phyloP scores from a whole-genome alignment of 2,329 filamentous ascomycete genomes.

The Sporothrix variecibatus region DNA sequence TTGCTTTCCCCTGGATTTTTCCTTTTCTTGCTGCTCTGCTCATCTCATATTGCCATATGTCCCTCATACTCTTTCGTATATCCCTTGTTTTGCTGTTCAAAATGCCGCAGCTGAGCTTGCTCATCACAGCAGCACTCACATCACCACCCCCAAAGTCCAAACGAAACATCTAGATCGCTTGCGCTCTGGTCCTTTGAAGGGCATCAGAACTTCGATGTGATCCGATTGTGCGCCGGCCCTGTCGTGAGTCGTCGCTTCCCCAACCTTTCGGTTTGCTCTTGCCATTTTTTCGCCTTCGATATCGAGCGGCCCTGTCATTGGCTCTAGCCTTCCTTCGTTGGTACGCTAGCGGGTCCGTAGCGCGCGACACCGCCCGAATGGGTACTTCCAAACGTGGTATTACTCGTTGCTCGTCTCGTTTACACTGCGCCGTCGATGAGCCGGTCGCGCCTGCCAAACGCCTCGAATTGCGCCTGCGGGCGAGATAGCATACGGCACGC shows the following conservation, averaged over 20 bases:
- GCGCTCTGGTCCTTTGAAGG: background rate
- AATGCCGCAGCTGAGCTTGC: constrained; percentile 16
- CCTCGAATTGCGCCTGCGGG: background rate
- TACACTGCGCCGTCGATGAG: background rate
- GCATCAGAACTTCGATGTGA: background rate
- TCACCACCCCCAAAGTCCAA: background rate
- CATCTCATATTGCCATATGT: background rate
- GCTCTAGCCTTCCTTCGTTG: constrained; percentile 11
- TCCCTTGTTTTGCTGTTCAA: background rate
- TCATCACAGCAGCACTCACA: background rate
- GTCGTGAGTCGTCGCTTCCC: constrained; percentile 15
- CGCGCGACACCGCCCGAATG: constrained; percentile 16
- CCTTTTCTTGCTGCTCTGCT: background rate
- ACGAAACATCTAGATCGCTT: background rate
- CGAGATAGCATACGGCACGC: background rate
- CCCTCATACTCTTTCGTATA: background rate
- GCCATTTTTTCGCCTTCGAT: constrained; percentile 23
- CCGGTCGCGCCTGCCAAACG: constrained; percentile 10
- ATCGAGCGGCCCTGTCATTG: constrained; percentile 26
- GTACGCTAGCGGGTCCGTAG: constrained; percentile 24
- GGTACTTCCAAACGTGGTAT: constrained; percentile 18
- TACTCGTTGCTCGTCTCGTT: constrained; percentile 20
- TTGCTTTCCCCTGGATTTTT: background rate
- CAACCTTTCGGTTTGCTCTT: constrained; percentile 9
- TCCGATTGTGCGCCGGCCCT: constrained; percentile 1